Evolutionary conservation across 2,329 filamentous ascomycete species (phyloP), one percentile per base, ranked within the genome.

Genomic region (Monilinia polystroma): DNA sequence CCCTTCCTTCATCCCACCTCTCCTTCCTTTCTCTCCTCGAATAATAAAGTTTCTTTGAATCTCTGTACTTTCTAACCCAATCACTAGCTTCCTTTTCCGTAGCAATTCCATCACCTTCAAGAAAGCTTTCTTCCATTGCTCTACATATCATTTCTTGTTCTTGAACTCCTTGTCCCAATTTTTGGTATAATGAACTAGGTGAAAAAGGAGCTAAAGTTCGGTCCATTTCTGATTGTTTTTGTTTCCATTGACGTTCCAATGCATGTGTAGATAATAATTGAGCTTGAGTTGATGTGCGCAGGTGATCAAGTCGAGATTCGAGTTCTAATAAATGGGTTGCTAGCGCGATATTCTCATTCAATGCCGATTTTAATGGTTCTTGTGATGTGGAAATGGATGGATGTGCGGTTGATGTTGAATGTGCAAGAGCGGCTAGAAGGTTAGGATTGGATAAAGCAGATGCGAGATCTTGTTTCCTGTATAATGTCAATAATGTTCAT

Each of bases 1-100:
- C 94, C 72, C 94, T 84, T 32, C 94, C 93, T 79, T 98, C 94
- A 77, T 98, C 95, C 95, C 95, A 98, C 73, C 95, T 85, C 74
- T 93, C 90, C 78, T 93, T 96, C 71, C 92, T 86, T 81, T 98
- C 95, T 75, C 89, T 87, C 67, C 95, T 84, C 64, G 93, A 81
- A 75, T 95, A 96, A 69, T 89, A 89, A 67, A 90, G 80, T 72
- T 90, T 90, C 76, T 89, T 91, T 12, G 90, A 91, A 72, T 94
- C 93, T 72, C 92, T 84, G 70, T 96, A 90, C 73, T 90, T 81
- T 74, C 89, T 84, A 26, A 97, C 86, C 87, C 95, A 98, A 68
- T 98, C 94, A 2, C 84, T 82, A 35, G 90, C 87, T 79, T 98
- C 95, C 75, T 91, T 86, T 79, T 97, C 93, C 32, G 85, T 88